These are phyloP conservation scores for Komagataella phaffii DNA, from an alignment of 805 yeast genomes.

Conservation along the genomic window DNA sequence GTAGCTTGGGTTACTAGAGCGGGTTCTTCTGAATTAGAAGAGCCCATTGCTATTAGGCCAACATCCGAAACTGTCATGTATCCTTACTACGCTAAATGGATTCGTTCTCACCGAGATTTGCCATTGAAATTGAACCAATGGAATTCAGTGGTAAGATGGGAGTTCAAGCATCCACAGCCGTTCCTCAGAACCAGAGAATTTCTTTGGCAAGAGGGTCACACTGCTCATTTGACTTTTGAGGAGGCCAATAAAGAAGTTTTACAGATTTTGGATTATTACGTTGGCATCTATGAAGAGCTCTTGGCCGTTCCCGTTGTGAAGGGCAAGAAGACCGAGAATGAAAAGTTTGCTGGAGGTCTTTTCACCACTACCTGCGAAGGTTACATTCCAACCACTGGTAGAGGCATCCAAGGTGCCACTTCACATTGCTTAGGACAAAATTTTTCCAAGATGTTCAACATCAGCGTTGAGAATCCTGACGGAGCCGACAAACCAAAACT, in stretches of 20 bases:
- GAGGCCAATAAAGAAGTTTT: conserved; percentile 77
- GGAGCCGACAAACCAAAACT: conserved; percentile 78
- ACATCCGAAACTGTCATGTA: conserved; percentile 99
- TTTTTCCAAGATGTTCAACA: conserved; percentile 97
- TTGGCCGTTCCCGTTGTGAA: conserved; percentile 95
- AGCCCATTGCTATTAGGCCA: conserved; percentile 98
- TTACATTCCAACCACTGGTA: conserved; percentile 93
- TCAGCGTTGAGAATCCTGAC: conserved; percentile 89
- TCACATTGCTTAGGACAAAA: conserved; percentile 96
- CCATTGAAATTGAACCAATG: conserved; percentile 96
- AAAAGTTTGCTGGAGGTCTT: conserved; percentile 95
- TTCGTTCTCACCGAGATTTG: conserved; percentile 94
- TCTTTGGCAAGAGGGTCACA: conserved; percentile 99
- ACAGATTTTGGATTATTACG: conserved; percentile 78
- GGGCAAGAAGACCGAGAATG: conserved; percentile 94
- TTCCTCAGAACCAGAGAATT: conserved; percentile 97
- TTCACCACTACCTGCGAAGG: conserved; percentile 96
- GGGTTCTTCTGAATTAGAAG: conserved; percentile 87
- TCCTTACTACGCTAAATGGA: conserved; percentile 98
- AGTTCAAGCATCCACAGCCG: conserved; percentile 99
- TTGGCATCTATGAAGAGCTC: conserved; percentile 74
- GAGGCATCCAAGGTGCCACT: conserved; percentile 99
- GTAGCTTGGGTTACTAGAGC: conserved; percentile 99
- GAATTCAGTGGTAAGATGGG: conserved; percentile 99
- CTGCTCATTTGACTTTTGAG: conserved; percentile 79